Conservation (phyloP, 805 yeast genomes). For the Metschnikowia similis region DNA sequence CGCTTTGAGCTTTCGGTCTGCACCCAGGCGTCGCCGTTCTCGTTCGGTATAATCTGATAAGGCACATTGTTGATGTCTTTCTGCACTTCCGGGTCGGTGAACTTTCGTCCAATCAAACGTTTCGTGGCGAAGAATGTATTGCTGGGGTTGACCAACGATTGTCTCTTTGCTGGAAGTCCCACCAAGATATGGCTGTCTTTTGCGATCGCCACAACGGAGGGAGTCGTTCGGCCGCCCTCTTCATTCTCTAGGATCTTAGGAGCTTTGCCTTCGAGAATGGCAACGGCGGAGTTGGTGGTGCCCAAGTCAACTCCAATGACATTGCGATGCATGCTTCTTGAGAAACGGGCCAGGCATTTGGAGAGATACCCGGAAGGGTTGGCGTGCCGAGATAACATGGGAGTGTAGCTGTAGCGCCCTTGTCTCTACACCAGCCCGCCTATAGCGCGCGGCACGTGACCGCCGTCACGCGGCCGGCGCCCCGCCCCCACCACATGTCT, state of each 20-base stretch:
- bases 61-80: slow-evolving; percentile 61
- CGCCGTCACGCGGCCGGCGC: no score
- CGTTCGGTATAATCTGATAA: slow-evolving; percentile 54
- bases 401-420: background rate
- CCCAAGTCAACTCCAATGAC: slow-evolving; percentile 83
- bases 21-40: slow-evolving; percentile 70
- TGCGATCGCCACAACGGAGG: slow-evolving; percentile 69
- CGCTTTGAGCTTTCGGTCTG: slow-evolving; percentile 37
- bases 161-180: slow-evolving; percentile 74
- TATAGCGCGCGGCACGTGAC: background rate
- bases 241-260: slow-evolving; percentile 70
- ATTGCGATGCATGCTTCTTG: slow-evolving; percentile 19
- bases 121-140: slow-evolving; percentile 81
- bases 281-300: slow-evolving; percentile 84
- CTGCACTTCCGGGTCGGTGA: slow-evolving; percentile 65
- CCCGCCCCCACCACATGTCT: no score
- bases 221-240: slow-evolving; percentile 77
- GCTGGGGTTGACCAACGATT: slow-evolving; percentile 68
- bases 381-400: background rate
- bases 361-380: background rate
- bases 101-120: slow-evolving; percentile 72
- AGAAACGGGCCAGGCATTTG: background rate
- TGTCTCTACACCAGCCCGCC: background rate
- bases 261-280: slow-evolving; percentile 60
- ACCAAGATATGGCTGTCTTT: slow-evolving; percentile 36